A percentile compares a stretch with the other conserved stretches of the same genome.
Evolutionary conservation across 1,284 basidiomycete species (phyloP).

Genomic region (Coniferiporia sulphurascens): DNA sequence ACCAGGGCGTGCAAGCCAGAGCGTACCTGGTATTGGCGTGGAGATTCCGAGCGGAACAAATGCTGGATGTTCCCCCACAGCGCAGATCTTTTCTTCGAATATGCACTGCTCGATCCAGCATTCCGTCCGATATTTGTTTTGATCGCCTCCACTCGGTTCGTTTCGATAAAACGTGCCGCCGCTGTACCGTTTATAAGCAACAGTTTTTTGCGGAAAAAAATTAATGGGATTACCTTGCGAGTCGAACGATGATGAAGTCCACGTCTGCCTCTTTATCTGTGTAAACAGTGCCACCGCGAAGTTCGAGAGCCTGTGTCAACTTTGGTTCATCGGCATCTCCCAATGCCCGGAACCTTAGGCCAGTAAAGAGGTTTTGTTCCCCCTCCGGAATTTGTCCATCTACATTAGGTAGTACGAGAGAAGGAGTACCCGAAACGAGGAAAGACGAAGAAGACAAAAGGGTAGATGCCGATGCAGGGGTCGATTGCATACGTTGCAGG

Average conservation of each 20-base stretch:
- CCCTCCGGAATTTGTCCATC: slow-evolving; percentile 5
- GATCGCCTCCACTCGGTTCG: slow-evolving; percentile 41
- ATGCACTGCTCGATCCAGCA: slow-evolving; percentile 80
- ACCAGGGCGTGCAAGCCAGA: background rate
- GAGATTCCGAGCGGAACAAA: slow-evolving; percentile 55
- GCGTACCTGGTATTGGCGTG: slow-evolving; percentile 48
- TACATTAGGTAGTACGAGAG: background rate
- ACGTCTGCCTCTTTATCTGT: slow-evolving; percentile 43
- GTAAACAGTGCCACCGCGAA: slow-evolving; percentile 48
- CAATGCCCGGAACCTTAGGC: slow-evolving; percentile 48
- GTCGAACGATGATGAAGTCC: slow-evolving; percentile 62
- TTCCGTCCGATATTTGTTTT: slow-evolving; percentile 65
- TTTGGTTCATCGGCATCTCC: slow-evolving; percentile 57
- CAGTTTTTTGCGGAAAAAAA: background rate
- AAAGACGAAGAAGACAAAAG: slow-evolving; percentile 11
- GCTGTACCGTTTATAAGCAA: slow-evolving; percentile 30
- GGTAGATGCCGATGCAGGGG: slow-evolving; percentile 8
- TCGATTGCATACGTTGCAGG: slow-evolving; percentile 39
- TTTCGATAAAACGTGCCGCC: slow-evolving; percentile 54
- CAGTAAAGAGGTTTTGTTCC: slow-evolving; percentile 40
- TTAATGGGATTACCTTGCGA: slow-evolving; percentile 51
- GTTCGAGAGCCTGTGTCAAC: slow-evolving; percentile 54
- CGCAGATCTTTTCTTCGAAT: slow-evolving; percentile 59
- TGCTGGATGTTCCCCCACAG: slow-evolving; percentile 52
- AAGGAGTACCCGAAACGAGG: background rate